phyloP scores from a whole-genome alignment of 2,329 filamentous ascomycete genomes.

The Fusarium pseudonygamai region DNA sequence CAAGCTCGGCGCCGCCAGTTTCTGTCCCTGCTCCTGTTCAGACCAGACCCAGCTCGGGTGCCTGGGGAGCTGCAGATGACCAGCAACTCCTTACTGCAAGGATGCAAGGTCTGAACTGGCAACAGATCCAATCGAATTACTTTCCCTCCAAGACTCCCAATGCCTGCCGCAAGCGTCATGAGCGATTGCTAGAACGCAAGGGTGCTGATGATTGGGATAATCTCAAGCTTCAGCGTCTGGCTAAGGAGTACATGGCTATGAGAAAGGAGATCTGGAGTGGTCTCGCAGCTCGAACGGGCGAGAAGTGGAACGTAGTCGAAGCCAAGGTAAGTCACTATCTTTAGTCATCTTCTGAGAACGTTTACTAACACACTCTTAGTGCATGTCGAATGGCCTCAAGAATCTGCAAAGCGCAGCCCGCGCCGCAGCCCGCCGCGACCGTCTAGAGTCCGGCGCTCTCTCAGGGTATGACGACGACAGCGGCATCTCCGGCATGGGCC shows the following conservation, averaged over 20 bases:
- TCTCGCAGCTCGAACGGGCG: constrained; percentile 77
- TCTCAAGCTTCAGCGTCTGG: constrained; percentile 76
- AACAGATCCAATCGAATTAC: constrained; percentile 77
- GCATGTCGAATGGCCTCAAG: constrained; percentile 85
- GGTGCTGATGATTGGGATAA: constrained; percentile 82
- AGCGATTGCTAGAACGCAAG: constrained; percentile 80
- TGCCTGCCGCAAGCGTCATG: constrained; percentile 89
- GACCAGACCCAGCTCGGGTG: constrained; percentile 68
- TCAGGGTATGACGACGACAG: constrained; percentile 74
- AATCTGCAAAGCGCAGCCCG: constrained; percentile 78
- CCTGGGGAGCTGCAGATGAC: constrained; percentile 81
- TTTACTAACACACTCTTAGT: constrained; percentile 59
- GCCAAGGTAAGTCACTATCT: constrained; percentile 60
- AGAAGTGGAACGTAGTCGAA: constrained; percentile 80
- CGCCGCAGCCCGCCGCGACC: constrained; percentile 72
- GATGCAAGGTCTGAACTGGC: constrained; percentile 82
- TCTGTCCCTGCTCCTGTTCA: constrained; percentile 55
- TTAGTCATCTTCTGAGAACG: accelerated
- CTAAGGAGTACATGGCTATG: constrained; percentile 80
- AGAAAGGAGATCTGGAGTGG: constrained; percentile 84
- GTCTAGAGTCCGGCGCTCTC: constrained; percentile 57
- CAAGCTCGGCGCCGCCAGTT: constrained; percentile 47
- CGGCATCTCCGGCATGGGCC: constrained; percentile 70
- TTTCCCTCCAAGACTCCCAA: constrained; percentile 83
- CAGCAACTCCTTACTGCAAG: constrained; percentile 76